Percentiles rank a stretch among this genome's conserved stretches.
Evolutionary conservation across 768 basidiomycete species (phyloP).

Genomic region (Russula compacta): DNA sequence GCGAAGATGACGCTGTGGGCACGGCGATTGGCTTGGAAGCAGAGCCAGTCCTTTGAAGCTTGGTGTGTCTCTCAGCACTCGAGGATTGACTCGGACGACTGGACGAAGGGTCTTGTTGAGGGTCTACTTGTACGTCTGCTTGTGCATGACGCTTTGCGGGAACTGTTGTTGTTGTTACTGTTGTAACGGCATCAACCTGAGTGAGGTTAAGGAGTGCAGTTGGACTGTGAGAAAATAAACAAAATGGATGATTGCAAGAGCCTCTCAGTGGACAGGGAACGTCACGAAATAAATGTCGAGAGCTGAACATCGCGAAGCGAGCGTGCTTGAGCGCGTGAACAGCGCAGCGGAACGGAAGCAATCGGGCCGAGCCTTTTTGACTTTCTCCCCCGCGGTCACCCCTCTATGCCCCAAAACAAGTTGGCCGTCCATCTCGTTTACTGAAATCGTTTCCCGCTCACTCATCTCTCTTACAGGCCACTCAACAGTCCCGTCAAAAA

Average conservation of each 20-base stretch:
- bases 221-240: conserved; percentile 57
- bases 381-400: conserved; percentile 44
- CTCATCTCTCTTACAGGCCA: conserved; percentile 1
- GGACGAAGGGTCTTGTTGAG: background rate
- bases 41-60: conserved; percentile 49
- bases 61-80: conserved; percentile 41
- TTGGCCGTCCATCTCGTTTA: conserved; percentile 26
- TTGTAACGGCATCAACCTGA: conserved; percentile 29
- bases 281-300: conserved; percentile 45
- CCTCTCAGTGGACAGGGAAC: conserved; percentile 49
- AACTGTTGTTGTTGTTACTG: conserved; percentile 25
- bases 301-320: conserved; percentile 48
- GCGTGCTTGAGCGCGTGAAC: no score
- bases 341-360: background rate
- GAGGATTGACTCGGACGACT: conserved; percentile 19
- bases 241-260: conserved; percentile 42
- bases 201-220: conserved; percentile 33
- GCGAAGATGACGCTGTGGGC: conserved; percentile 31
- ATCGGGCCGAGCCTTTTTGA: background rate
- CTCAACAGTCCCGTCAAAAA: background rate
- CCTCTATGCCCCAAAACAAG: conserved; percentile 47
- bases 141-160: conserved; percentile 45
- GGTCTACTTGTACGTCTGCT: background rate
- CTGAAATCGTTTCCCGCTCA: background rate
- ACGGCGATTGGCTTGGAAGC: conserved; percentile 36